Evolutionary conservation across 371 early-diverging fungal species (phyloP).

Genomic region (Haplosporangium sp.): DNA sequence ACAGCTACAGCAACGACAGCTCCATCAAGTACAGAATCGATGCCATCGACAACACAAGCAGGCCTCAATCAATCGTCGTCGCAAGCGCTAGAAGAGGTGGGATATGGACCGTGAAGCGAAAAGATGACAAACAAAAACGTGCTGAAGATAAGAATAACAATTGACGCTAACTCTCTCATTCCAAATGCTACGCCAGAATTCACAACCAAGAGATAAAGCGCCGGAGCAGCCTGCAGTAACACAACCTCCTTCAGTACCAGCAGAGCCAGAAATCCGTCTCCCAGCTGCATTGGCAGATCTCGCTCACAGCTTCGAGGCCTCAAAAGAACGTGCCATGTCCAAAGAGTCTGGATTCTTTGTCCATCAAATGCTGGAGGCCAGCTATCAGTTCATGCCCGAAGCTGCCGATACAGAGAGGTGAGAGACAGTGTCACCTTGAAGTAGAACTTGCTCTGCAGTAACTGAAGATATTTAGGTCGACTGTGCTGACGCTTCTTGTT

Average conservation of each 20-base stretch:
- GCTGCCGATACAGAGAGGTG: constrained; percentile 81
- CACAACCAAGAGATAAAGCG: not conserved
- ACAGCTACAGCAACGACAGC: not conserved
- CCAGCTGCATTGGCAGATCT: constrained; percentile 84
- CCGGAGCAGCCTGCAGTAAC: constrained; percentile 12
- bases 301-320: constrained; percentile 79
- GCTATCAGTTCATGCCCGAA: constrained; percentile 81
- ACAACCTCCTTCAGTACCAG: constrained; percentile 17
- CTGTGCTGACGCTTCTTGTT: not conserved
- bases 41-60: constrained; percentile 8
- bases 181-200: not conserved
- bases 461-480: not conserved
- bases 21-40: not conserved
- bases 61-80: constrained; percentile 11
- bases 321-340: constrained; percentile 62
- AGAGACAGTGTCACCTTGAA: no score
- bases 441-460: not conserved
- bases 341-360: constrained; percentile 35
- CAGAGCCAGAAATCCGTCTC: constrained; percentile 65
- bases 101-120: no score
- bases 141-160: no score
- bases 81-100: not conserved
- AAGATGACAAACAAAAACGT: no score
- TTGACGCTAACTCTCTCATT: not conserved
- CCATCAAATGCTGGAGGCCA: constrained; percentile 81